Evolutionary conservation across 352 stramenopile species (phyloP).

Genomic region (Globisporangium mamillatum): DNA sequence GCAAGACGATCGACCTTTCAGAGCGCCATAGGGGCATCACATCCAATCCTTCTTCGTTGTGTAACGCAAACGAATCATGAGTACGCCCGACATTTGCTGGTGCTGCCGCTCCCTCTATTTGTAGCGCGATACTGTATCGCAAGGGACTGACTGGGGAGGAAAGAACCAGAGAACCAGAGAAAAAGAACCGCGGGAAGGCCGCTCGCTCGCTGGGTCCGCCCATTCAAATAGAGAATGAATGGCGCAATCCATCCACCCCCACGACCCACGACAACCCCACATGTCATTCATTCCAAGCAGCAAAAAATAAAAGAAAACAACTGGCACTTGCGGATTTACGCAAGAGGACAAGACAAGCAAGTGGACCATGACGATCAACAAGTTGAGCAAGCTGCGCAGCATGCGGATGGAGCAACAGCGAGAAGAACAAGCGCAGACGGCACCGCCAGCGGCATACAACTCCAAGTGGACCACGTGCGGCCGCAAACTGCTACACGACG

Average conservation of each 20-base stretch:
- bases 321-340: slow-evolving; percentile 1
- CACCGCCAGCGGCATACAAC: slow-evolving; percentile 21
- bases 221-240: slow-evolving; percentile 5
- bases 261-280: neutral
- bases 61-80: neutral
- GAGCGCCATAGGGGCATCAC: neutral
- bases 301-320: slow-evolving; percentile 9
- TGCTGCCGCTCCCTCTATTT: neutral
- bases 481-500: slow-evolving; percentile 59
- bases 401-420: slow-evolving; percentile 2
- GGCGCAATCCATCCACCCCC: slow-evolving; percentile 1
- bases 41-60: neutral
- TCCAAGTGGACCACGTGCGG: slow-evolving; percentile 59
- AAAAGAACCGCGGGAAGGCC: neutral
- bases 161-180: neutral
- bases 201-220: neutral
- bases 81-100: neutral
- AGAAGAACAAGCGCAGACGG: neutral
- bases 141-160: neutral
- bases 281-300: neutral
- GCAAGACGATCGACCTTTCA: neutral
- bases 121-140: neutral
- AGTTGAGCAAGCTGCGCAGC: neutral
- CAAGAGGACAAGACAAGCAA: neutral
- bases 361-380: slow-evolving; percentile 4